These are phyloP conservation scores for Solanum chacoense DNA, from an alignment of 305 asterid species.

Conservation along the genomic window DNA sequence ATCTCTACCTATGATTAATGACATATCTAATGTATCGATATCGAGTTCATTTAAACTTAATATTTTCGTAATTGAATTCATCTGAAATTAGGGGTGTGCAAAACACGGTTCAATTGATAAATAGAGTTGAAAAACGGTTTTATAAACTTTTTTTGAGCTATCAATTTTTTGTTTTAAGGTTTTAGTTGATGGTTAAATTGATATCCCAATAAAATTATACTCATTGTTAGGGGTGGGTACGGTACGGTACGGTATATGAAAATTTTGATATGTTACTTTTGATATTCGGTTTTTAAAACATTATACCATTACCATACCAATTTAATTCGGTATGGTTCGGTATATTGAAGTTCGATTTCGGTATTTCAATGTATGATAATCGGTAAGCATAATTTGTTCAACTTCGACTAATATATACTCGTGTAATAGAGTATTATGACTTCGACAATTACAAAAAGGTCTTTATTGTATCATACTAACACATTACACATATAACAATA, in stretches of 20 bases:
- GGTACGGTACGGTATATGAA: no score
- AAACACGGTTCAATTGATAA: background rate
- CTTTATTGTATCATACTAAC: background rate
- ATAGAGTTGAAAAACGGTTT: no score
- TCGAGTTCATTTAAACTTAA: background rate
- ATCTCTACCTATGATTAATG: background rate
- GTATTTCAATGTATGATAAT: background rate
- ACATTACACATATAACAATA: background rate
- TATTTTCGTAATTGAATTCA: background rate
- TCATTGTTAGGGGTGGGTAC: background rate
- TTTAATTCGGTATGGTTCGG: background rate
- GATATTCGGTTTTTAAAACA: no score
- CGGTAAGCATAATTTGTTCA: background rate
- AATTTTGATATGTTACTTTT: accelerated
- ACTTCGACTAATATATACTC: background rate
- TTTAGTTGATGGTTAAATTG: background rate
- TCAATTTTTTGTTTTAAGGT: background rate
- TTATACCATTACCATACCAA: no score
- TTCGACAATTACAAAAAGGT: background rate
- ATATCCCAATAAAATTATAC: no score
- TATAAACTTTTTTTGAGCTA: background rate
- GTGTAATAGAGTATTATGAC: background rate
- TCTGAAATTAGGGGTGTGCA: background rate
- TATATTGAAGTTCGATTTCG: background rate
- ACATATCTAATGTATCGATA: background rate